phyloP scores from a whole-genome alignment of 805 yeast genomes.

The Kuraishia cidri region DNA sequence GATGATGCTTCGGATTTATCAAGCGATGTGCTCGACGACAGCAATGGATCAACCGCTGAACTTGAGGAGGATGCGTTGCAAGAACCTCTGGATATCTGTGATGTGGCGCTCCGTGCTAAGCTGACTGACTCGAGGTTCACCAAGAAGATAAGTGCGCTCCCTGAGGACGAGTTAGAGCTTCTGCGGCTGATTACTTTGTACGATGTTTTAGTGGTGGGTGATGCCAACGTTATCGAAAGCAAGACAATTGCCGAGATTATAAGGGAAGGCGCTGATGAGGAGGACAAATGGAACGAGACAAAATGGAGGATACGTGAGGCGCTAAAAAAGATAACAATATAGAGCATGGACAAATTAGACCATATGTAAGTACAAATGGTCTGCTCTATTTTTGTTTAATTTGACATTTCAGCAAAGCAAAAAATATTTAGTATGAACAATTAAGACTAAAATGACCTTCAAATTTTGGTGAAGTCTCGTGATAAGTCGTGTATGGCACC shows the following conservation, averaged over 20 bases:
- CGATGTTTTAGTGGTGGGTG: conserved; percentile 3
- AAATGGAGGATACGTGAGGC: neutral
- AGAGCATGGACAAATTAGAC: too few relatives aligned
- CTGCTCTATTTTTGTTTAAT: too few relatives aligned
- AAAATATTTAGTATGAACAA: too few relatives aligned
- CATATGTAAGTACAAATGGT: too few relatives aligned
- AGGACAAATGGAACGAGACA: neutral
- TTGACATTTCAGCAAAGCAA: too few relatives aligned
- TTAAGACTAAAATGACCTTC: too few relatives aligned
- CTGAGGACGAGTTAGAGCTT: conserved; percentile 3
- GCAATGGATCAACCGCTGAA: neutral
- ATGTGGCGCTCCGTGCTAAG: neutral
- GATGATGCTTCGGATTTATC: neutral
- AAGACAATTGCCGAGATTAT: conserved; percentile 1
- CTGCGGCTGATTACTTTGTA: conserved; percentile 1
- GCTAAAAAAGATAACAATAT: conserved; percentile 1
- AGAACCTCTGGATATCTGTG: neutral
- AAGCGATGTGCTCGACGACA: neutral
- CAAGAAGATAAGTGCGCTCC: neutral
- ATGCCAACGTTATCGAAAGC: conserved; percentile 2
- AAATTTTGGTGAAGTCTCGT: too few relatives aligned
- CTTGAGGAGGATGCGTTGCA: neutral
- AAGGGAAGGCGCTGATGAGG: neutral
- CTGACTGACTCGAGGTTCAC: neutral
- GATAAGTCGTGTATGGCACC: too few relatives aligned